Evolutionary conservation across 1,284 basidiomycete species (phyloP).

Genomic region (Wolfiporia cocos): DNA sequence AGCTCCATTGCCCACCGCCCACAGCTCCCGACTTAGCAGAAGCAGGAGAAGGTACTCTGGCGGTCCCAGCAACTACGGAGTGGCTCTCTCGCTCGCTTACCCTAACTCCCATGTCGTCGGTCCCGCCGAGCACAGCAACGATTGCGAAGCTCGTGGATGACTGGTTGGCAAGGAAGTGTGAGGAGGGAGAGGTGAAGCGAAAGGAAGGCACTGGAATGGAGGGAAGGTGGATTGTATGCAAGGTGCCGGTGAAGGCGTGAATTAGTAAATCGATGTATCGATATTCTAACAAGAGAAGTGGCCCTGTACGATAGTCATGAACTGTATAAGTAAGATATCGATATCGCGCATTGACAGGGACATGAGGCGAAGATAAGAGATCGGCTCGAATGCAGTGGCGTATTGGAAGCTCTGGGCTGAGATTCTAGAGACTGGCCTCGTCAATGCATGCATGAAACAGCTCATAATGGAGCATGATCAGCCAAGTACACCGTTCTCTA

Average conservation of each 20-base stretch:
- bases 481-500: too few species aligned
- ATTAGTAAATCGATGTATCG: too few species aligned
- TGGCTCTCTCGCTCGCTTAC: slow-evolving; percentile 51
- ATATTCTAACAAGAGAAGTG: too few species aligned
- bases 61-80: slow-evolving; percentile 27
- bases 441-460: too few species aligned
- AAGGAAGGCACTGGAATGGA: slow-evolving; percentile 41
- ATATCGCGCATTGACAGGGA: too few species aligned
- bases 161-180: slow-evolving; percentile 43
- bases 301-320: too few species aligned
- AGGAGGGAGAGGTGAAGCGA: slow-evolving; percentile 39
- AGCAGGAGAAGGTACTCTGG: slow-evolving; percentile 16
- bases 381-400: too few species aligned
- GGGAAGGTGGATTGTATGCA: slow-evolving; percentile 49
- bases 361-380: too few species aligned
- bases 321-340: too few species aligned
- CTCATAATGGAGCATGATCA: too few species aligned
- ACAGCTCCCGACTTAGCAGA: slow-evolving; percentile 13
- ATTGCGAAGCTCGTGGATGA: slow-evolving; percentile 27
- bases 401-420: too few species aligned
- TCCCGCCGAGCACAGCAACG: background rate
- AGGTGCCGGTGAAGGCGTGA: slow-evolving; percentile 11
- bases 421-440: too few species aligned
- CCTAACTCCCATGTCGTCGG: slow-evolving; percentile 16
- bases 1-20: slow-evolving; percentile 35